Evolutionary conservation across 495 filamentous ascomycete species (phyloP), one percentile per base, ranked within the genome.

Genomic region (Jackrogersella minutella): DNA sequence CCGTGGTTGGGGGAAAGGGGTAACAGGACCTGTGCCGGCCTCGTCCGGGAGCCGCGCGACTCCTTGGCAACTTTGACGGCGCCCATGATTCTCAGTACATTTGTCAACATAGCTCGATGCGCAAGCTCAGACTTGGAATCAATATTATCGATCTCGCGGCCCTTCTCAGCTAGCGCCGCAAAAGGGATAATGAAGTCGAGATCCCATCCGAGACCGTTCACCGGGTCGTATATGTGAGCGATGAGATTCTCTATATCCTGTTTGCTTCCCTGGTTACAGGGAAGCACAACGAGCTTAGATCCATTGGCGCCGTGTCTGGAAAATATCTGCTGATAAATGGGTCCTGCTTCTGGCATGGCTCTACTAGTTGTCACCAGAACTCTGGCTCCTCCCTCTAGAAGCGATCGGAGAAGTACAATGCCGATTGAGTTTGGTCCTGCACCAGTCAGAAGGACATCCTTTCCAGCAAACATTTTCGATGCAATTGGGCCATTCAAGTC

Each of bases 91-190:
- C 95, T 88, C 36, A 99, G 82, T 4, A 97, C 82, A 73, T 99
- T 98, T 58, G 95, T 98, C 77, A 99, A 83, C 95, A 99, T 98
- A 80, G 97, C 96, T 58, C 95, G 91, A 75, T 97, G 95, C 62
- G 95, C 95, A 60, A 98, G 87, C 80, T 99, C 95, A 1, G 95
- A 97, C 79, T 95, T 96, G 53, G 93, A 93, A 78, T 96, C 92
- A 55, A 96, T 90, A 66, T 86, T 87, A 71, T 94, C 91, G 56
- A 96, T 95, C 73, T 95, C 91, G 52, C 92, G 91, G 28, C 92
- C 92, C 69, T 93, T 93, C 74, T 94, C 91, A 1, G 92, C 86
- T 54, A 96, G 92, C 47, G 92, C 92, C 44, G 92, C 92, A 73
- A 96, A 96, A 3, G 92, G 92, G 61, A 96, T 84, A 50, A 96